Evolutionary conservation across 768 basidiomycete species (phyloP).

Genomic region (Phlegmacium glaucopus): DNA sequence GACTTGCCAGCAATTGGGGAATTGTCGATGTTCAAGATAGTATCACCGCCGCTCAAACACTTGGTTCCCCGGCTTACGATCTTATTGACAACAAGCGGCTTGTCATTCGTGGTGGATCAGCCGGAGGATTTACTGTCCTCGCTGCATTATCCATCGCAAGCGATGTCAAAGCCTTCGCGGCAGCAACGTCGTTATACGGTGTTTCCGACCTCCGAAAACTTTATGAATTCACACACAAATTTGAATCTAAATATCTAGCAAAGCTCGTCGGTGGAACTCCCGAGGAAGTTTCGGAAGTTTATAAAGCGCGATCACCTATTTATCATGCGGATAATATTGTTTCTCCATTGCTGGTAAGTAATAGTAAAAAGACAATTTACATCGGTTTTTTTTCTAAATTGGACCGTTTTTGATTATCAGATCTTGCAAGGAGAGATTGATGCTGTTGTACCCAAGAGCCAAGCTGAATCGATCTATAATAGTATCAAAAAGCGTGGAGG

Average conservation of each 20-base stretch:
- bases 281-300: slow-evolving; percentile 53
- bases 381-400: not conserved
- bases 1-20: slow-evolving; percentile 65
- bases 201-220: slow-evolving; percentile 57
- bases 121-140: slow-evolving; percentile 68
- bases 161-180: slow-evolving; percentile 45
- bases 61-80: slow-evolving; percentile 40
- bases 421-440: slow-evolving; percentile 68
- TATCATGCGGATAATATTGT: slow-evolving; percentile 59
- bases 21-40: slow-evolving; percentile 65
- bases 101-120: slow-evolving; percentile 63
- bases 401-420: slow-evolving; percentile 27
- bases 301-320: slow-evolving; percentile 61
- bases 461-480: slow-evolving; percentile 57
- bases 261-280: slow-evolving; percentile 60
- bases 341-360: slow-evolving; percentile 58
- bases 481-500: slow-evolving; percentile 49
- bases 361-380: not conserved
- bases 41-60: slow-evolving; percentile 43
- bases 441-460: slow-evolving; percentile 63
- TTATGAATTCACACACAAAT: slow-evolving; percentile 68
- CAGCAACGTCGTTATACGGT: slow-evolving; percentile 57
- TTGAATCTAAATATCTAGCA: slow-evolving; percentile 55
- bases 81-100: slow-evolving; percentile 59
- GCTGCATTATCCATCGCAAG: slow-evolving; percentile 36